Base-by-base conservation (phyloP, 495 filamentous ascomycete genomes). In the Peziza echinospora region DNA sequence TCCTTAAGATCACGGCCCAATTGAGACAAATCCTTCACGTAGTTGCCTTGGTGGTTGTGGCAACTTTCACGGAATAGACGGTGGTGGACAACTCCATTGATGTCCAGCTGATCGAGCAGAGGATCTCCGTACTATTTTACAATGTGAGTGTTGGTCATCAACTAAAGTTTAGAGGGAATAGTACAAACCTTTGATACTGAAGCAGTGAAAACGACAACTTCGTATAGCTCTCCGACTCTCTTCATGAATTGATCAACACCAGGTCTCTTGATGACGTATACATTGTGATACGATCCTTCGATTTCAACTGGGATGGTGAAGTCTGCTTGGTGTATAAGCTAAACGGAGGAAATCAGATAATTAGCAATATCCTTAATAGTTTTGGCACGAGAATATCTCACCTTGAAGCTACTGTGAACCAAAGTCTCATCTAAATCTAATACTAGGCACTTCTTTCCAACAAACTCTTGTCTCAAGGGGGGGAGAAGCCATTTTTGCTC, bases 271-370 rank as follows among this genome's bases (percentile, higher is more conserved):
- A 96, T 96, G 43, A 99, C 89, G 61, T 99, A 99, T 41, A 99
- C 92, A 53, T 99, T 99, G 63, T 99, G 89, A 59, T 85, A 94
- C 60, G 93, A 89, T 13, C 89, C 89, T 63, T 99, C 89, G 49
- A 99, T 99, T 60, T 99, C 89, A 25, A 99, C 91, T 1, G 89
- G 89, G 60, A 99, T 96, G 10, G 91, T 99, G 56, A 99, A 94
- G 65, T 99, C 89, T 40, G 89, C 91, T 67, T 94, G 87, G 53
- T 96, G 83, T 40, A 99, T 73, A 52, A 96, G 86, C 89, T 97
- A 52, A 17, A 45, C 34, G 22, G 24, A 96, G 86, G 89, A 94
- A 52, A 17, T 44, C 34, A 21, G 24, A 24, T 50, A 9, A 51
- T 68, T 56, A 59, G 63, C 51, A 43, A 50, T 11, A 39, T 13